phyloP scores from a whole-genome alignment of 2,329 filamentous ascomycete species.

The Hypomyces perniciosus region DNA sequence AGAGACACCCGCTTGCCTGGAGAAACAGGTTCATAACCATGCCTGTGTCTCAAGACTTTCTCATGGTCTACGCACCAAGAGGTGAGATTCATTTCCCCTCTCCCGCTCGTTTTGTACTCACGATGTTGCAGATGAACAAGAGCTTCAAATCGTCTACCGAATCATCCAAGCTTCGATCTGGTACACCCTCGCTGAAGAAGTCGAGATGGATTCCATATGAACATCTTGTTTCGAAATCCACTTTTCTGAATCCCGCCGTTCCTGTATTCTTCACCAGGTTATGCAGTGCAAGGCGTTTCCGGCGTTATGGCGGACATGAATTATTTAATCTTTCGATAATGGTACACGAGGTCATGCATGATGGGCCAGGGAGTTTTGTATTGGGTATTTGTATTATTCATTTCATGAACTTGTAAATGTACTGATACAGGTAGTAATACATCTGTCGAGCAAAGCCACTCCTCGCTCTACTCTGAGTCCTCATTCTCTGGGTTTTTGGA shows the following conservation, averaged over 20 bases:
- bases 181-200: conserved; percentile 49
- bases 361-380: background rate
- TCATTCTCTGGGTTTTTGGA: conserved; percentile 51
- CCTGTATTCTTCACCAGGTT: background rate
- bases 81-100: conserved; percentile 27
- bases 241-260: background rate
- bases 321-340: too few relatives aligned
- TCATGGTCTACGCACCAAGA: conserved; percentile 77
- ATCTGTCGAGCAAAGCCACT: background rate
- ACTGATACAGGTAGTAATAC: background rate
- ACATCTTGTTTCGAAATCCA: background rate
- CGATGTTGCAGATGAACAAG: conserved; percentile 45
- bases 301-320: too few relatives aligned
- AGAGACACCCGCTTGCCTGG: conserved; percentile 61
- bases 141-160: conserved; percentile 59
- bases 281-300: conserved; percentile 1
- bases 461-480: conserved; percentile 24
- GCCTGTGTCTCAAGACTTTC: conserved; percentile 68
- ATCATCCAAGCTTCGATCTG: conserved; percentile 72
- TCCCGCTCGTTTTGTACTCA: background rate
- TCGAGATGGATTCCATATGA: conserved; percentile 26
- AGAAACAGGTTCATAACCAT: conserved; percentile 56
- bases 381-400: background rate
- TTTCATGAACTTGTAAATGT: background rate
- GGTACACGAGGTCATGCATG: background rate